These are phyloP conservation scores for Buddleja alternifolia DNA, from an alignment of 257 asterid genomes.

Conservation along the genomic window DNA sequence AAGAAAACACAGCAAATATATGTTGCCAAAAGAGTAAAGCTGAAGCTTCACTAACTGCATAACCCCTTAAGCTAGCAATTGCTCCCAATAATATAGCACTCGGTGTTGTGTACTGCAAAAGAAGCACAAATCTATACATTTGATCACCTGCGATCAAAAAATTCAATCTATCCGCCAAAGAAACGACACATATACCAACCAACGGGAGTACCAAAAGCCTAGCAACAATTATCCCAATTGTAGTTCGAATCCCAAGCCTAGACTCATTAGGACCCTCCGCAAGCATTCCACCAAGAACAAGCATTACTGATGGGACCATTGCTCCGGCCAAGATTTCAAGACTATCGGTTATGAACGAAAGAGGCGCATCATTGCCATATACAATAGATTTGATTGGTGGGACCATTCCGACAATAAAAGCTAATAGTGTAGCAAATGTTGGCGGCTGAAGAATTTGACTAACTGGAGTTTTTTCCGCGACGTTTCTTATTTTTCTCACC, in stretches of 20 bases:
- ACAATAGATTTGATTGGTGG: constrained; percentile 56
- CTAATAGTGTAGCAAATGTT: constrained; percentile 65
- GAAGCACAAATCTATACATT: constrained; percentile 67
- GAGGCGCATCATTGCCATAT: constrained; percentile 63
- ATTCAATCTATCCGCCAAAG: constrained; percentile 47
- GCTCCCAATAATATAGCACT: constrained; percentile 78
- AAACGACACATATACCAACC: constrained; percentile 53
- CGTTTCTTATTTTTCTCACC: constrained; percentile 72
- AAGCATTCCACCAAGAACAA: constrained; percentile 75
- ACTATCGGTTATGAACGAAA: constrained; percentile 59
- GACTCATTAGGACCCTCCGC: constrained; percentile 79
- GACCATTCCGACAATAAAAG: constrained; percentile 63
- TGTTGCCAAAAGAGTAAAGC: constrained; percentile 80
- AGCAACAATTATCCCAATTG: constrained; percentile 51
- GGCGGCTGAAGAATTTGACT: constrained; percentile 87
- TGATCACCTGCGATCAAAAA: constrained; percentile 49
- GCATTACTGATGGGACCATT: constrained; percentile 74
- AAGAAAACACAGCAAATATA: constrained; percentile 51
- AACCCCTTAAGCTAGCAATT: constrained; percentile 69
- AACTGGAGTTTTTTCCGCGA: constrained; percentile 81
- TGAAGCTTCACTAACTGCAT: constrained; percentile 74
- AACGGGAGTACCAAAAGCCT: constrained; percentile 62
- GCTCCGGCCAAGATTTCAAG: constrained; percentile 65
- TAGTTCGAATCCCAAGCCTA: constrained; percentile 60
- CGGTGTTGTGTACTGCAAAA: constrained; percentile 71